Evolutionary conservation across 1,139 yeast species (phyloP).

Genomic region (Kodamaea ohmeri): DNA sequence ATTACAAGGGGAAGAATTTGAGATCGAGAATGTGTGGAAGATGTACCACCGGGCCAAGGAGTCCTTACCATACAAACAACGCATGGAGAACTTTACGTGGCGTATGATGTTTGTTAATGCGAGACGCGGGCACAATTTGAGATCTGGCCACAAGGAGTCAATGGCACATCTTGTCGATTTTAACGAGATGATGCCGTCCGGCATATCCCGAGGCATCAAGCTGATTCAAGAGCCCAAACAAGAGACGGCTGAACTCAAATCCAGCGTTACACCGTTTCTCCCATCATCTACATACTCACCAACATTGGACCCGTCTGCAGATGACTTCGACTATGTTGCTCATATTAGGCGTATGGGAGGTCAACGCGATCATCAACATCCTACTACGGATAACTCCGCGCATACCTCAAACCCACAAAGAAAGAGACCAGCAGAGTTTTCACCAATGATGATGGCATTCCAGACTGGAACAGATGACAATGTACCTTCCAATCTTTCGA

Average conservation of each 20-base stretch:
- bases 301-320: slow-evolving; percentile 40
- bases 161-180: not conserved
- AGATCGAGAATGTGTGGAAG: slow-evolving; percentile 71
- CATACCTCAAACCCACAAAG: slow-evolving; percentile 12
- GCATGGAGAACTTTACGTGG: slow-evolving; percentile 87
- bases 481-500: slow-evolving; percentile 17
- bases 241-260: too few species aligned
- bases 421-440: slow-evolving; percentile 37
- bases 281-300: slow-evolving; percentile 20
- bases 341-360: slow-evolving; percentile 58
- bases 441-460: slow-evolving; percentile 23
- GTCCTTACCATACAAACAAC: slow-evolving; percentile 68
- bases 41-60: slow-evolving; percentile 75
- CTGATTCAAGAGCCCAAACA: not conserved
- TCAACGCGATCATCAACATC: slow-evolving; percentile 18
- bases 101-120: slow-evolving; percentile 67
- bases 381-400: slow-evolving; percentile 2
- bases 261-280: not conserved
- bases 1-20: slow-evolving; percentile 29
- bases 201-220: not conserved
- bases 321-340: slow-evolving; percentile 64
- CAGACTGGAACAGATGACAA: slow-evolving; percentile 10
- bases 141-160: not conserved
- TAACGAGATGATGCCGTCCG: not conserved
- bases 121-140: slow-evolving; percentile 3